Evolutionary conservation across 176 grass and related monocot species (phyloP).

Genomic region (Pharus latifolius): DNA sequence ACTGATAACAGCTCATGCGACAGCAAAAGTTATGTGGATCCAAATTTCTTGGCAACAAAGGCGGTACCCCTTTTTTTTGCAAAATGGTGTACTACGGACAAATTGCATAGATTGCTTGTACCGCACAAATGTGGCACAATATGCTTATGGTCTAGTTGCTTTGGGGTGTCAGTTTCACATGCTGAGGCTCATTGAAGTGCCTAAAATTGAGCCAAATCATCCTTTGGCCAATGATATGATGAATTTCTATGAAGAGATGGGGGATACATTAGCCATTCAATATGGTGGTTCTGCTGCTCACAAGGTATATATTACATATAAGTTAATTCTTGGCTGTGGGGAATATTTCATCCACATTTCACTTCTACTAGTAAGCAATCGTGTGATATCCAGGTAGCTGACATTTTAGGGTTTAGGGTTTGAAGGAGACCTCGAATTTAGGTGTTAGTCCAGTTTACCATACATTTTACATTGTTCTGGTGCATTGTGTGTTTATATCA

Average conservation of each 20-base stretch:
- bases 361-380: no score
- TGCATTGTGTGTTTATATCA: no score
- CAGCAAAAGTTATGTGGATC: not conserved
- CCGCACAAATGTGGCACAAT: conserved; percentile 97
- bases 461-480: no score
- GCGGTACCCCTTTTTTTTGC: conserved; percentile 41
- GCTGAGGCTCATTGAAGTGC: conserved; percentile 41
- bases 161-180: conserved; percentile 72
- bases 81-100: conserved; percentile 92
- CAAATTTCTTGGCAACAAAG: not conserved
- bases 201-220: conserved; percentile 60
- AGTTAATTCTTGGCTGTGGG: not conserved
- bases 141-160: conserved; percentile 76
- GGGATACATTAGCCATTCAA: conserved; percentile 77
- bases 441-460: no score
- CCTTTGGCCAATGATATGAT: conserved; percentile 69
- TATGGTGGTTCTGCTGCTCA: conserved; percentile 94
- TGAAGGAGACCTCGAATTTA: no score
- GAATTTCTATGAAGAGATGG: conserved; percentile 93
- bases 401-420: no score
- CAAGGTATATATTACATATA: conserved; percentile 49
- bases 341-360: not conserved
- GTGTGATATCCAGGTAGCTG: no score
- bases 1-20: conserved; percentile 1
- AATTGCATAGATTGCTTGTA: conserved; percentile 99